Evolutionary conservation across 1,284 basidiomycete genomes (phyloP).

Genomic region (Cryptococcus sp.): DNA sequence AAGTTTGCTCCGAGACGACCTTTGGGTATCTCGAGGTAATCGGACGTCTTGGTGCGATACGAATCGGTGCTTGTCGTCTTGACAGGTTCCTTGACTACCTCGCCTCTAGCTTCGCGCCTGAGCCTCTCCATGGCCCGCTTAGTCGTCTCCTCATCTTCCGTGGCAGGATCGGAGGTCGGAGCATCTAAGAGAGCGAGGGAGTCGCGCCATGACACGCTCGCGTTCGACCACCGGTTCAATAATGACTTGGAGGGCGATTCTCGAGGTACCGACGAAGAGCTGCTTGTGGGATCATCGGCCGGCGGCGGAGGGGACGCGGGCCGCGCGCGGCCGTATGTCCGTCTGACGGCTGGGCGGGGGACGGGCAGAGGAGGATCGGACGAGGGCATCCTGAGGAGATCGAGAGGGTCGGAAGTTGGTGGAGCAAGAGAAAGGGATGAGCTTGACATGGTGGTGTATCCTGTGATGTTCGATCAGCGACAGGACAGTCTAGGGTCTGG

Average conservation of each 20-base stretch:
- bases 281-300: not conserved
- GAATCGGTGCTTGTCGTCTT: not conserved
- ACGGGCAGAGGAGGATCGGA: not conserved
- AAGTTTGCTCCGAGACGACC: not conserved
- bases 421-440: conserved; percentile 18
- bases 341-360: conserved; percentile 15
- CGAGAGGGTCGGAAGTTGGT: conserved; percentile 17
- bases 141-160: conserved; percentile 14
- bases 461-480: not conserved
- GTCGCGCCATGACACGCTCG: conserved; percentile 18
- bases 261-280: not conserved
- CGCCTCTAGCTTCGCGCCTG: conserved; percentile 23
- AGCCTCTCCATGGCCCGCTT: conserved; percentile 26
- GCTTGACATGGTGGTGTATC: conserved; percentile 16
- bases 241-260: conserved; percentile 30
- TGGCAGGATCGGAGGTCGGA: conserved; percentile 12
- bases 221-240: conserved; percentile 21
- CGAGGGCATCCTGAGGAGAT: not conserved
- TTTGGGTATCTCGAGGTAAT: conserved; percentile 3
- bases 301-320: conserved; percentile 14
- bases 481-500: not conserved
- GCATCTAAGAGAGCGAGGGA: conserved; percentile 20
- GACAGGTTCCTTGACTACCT: not conserved
- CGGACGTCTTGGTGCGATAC: not conserved
- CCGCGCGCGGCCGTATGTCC: conserved; percentile 27